Evolutionary conservation across 192 early-diverging fungal genomes (phyloP).

Genomic region (Mortierella hygrophila): DNA sequence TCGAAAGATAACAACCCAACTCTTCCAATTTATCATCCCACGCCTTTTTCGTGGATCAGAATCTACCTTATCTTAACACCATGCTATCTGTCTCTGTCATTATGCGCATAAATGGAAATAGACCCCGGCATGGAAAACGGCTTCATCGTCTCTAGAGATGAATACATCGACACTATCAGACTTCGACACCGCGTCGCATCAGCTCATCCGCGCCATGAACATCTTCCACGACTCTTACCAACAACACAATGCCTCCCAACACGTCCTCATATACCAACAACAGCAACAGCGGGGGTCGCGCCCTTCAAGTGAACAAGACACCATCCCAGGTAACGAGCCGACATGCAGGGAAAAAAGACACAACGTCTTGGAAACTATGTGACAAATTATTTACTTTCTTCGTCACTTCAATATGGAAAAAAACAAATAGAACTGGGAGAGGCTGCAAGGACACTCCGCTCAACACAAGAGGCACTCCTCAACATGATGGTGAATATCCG

Average conservation of each 20-base stretch:
- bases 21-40: not conserved
- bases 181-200: not conserved
- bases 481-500: slow-evolving; percentile 8
- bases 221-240: not conserved
- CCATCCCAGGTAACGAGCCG: not conserved
- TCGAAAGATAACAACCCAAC: no score
- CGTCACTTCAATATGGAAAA: not conserved
- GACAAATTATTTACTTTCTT: not conserved
- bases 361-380: not conserved
- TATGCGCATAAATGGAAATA: not conserved
- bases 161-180: not conserved
- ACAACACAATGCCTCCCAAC: not conserved
- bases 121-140: not conserved
- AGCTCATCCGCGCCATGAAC: not conserved
- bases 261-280: not conserved
- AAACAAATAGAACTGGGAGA: slow-evolving; percentile 2
- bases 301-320: not conserved
- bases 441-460: not conserved
- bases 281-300: not conserved
- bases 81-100: not conserved
- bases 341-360: not conserved
- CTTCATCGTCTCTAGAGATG: not conserved
- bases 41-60: not conserved
- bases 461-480: not conserved
- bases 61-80: not conserved